Evolutionary conservation across 2,329 filamentous ascomycete genomes (phyloP).

Genomic region (Monilinia polystroma): DNA sequence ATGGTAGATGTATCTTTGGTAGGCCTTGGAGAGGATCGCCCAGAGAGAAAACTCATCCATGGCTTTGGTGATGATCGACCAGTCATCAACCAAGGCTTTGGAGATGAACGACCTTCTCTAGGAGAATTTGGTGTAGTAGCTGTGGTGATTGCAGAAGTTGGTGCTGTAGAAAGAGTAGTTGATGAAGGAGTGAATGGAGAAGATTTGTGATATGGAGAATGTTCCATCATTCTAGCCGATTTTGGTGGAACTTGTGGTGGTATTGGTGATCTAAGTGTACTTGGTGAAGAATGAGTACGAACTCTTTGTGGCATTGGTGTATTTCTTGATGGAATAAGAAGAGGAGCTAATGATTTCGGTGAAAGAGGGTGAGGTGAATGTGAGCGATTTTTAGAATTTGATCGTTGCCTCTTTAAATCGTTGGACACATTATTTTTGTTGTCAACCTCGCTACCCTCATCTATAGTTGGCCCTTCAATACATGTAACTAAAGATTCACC

Average conservation of each 20-base stretch:
- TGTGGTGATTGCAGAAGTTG: constrained; percentile 31
- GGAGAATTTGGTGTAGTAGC: constrained; percentile 24
- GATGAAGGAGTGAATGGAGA: constrained; percentile 42
- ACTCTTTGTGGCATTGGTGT: constrained; percentile 28
- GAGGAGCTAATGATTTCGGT: constrained; percentile 54
- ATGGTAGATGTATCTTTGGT: neutral
- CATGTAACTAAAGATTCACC: constrained; percentile 40
- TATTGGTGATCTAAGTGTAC: constrained; percentile 49
- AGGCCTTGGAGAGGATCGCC: constrained; percentile 22
- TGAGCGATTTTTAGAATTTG: constrained; percentile 1
- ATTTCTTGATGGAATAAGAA: constrained; percentile 51
- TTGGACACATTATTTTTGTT: constrained; percentile 10
- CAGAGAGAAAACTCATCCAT: constrained; percentile 25
- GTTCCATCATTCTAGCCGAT: constrained; percentile 45
- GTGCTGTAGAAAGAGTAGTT: constrained; percentile 31
- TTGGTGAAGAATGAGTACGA: constrained; percentile 33
- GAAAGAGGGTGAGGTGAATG: constrained; percentile 46
- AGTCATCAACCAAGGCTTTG: constrained; percentile 28
- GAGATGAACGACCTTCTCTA: constrained; percentile 32
- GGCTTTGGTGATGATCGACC: constrained; percentile 32
- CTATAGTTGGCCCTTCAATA: constrained; percentile 39
- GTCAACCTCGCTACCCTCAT: constrained; percentile 41
- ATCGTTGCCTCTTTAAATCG: constrained; percentile 1
- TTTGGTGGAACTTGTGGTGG: constrained; percentile 43
- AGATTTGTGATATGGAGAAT: constrained; percentile 46